These are phyloP conservation scores for Epichloe uncinata DNA, from an alignment of 2,329 filamentous ascomycete species.

Conservation along the genomic window DNA sequence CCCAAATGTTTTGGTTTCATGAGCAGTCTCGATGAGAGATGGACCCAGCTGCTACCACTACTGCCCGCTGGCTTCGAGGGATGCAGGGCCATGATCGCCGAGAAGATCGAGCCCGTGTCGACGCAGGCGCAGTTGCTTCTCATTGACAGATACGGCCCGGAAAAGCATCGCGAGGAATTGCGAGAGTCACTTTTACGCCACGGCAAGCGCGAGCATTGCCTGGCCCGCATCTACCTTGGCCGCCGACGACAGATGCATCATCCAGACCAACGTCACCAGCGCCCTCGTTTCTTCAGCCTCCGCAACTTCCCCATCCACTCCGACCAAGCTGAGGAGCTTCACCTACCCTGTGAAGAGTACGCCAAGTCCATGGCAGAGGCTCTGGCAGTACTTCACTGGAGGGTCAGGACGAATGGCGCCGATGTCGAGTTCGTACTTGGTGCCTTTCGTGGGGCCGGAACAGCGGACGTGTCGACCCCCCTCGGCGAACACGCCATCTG, in stretches of 20 bases:
- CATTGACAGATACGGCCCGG: constrained; percentile 9
- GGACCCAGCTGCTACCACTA: constrained; percentile 10
- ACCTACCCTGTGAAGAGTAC: constrained; percentile 18
- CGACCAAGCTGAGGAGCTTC: constrained; percentile 11
- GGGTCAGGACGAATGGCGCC: constrained; percentile 31
- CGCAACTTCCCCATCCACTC: too few relatives aligned
- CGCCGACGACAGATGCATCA: constrained; percentile 9
- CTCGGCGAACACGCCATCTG: constrained; percentile 26
- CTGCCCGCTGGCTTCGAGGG: constrained; percentile 10
- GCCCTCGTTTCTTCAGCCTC: not conserved
- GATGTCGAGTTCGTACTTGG: constrained; percentile 44
- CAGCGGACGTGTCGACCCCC: not conserved
- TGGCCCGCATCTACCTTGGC: constrained; percentile 37
- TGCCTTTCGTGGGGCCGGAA: constrained; percentile 6
- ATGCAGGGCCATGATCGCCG: constrained; percentile 17
- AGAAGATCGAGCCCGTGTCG: constrained; percentile 15
- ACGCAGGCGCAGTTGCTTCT: constrained; percentile 8
- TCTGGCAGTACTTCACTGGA: constrained; percentile 31
- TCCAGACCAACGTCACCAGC: not conserved
- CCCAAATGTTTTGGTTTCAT: not conserved
- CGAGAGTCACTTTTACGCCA: constrained; percentile 8
- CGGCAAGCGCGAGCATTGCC: constrained; percentile 28
- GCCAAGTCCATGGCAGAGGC: constrained; percentile 33
- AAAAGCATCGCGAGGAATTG: not conserved
- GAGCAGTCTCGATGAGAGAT: constrained; percentile 1